A percentile compares a stretch with the other conserved stretches of the same genome.
phyloP scores from a whole-genome alignment of 2,329 filamentous ascomycete genomes.

The Daldinia eschscholtzii region DNA sequence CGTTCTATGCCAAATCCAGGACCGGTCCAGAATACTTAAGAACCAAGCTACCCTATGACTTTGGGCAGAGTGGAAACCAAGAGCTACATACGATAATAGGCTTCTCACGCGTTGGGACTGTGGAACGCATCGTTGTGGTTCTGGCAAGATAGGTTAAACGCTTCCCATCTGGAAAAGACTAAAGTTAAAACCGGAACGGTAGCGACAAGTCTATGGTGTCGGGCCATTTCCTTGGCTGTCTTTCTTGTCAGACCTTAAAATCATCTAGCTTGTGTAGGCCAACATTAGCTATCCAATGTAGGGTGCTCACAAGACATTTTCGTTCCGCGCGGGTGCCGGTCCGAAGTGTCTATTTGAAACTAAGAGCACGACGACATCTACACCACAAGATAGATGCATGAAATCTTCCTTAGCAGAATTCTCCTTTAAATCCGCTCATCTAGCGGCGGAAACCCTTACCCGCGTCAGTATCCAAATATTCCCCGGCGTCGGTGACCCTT shows the following conservation, averaged over 20 bases:
- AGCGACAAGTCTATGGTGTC: not conserved
- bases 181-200: not conserved
- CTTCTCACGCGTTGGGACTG: not conserved
- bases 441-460: not conserved
- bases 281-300: not conserved
- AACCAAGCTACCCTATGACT: not conserved
- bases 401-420: not conserved
- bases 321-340: not conserved
- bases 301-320: conserved; percentile 4
- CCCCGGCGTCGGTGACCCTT: not conserved
- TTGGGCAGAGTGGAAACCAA: not conserved
- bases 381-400: too few relatives aligned
- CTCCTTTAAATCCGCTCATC: not conserved
- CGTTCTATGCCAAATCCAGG: not conserved
- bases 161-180: not conserved
- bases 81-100: not conserved
- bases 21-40: not conserved
- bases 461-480: not conserved
- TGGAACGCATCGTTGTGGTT: not conserved
- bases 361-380: not conserved
- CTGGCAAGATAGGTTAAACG: not conserved
- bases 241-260: not conserved
- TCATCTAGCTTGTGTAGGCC: not conserved
- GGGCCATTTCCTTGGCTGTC: not conserved
- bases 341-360: not conserved